Base-by-base conservation (phyloP, 345 rosid species). In the Euclidium syriacum region DNA sequence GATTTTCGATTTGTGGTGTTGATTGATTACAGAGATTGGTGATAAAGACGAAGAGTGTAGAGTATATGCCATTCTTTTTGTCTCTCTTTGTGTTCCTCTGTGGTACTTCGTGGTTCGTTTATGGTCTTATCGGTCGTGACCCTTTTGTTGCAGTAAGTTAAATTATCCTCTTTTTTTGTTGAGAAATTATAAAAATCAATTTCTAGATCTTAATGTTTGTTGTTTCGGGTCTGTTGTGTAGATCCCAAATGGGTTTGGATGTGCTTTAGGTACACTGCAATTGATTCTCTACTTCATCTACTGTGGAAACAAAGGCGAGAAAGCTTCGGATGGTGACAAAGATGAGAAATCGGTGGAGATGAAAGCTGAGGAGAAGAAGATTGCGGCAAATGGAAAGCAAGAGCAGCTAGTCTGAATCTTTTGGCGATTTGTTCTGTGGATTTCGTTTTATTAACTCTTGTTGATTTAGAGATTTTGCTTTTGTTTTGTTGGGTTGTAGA, bases 31-130 rank as follows among this genome's bases (percentile, higher is more conserved):
- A 94, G 99, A 85, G 96, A 58, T n/a, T 76, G 79, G 99, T 94
- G 80, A 70, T 90, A 44, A 85, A 81, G 64, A 94, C 97, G 0
- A 84, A 85, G 78, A 90, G 97, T 52, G 99, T 94, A 70, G 99
- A 94, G 81, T 94, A 20, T 74, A 90, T 94, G 99, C 96, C 99
- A 26, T 94, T 94, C 75, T 90, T 94, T 75, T 62, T 94, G 61
- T 94, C 99, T 41, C 80, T 94, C 26, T 90, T 90, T 42, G 96
- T 83, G 6, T 94, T 94, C 81, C 70, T 94, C 0, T 94, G 97
- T 26, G 99, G 99, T 65, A 94, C 99, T 44, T 90, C 97, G 2
- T 94, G 97, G 97, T 90, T 94, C 62, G 57, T 94, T 41, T 94
- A 15, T 64, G 99, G 99, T 32, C 80, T 94, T 4, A 84, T 94